phyloP scores from a whole-genome alignment of 768 basidiomycete genomes.

The Filobasidium floriforme region DNA sequence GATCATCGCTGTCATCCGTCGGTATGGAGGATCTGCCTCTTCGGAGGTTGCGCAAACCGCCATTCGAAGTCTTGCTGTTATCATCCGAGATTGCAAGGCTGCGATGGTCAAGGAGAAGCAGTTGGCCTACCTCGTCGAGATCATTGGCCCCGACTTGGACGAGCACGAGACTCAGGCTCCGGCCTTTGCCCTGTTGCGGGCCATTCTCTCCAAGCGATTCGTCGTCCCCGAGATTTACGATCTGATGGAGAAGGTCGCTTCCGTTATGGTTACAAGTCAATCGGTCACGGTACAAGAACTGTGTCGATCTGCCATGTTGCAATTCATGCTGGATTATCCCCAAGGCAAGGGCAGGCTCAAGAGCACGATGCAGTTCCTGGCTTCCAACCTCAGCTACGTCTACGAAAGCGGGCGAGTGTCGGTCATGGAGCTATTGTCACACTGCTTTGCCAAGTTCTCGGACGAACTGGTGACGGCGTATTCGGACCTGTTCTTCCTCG shows the following conservation, averaged over 20 bases:
- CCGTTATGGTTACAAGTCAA: constrained; percentile 88
- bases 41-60: constrained; percentile 83
- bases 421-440: constrained; percentile 86
- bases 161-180: constrained; percentile 76
- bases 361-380: constrained; percentile 81
- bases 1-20: constrained; percentile 71
- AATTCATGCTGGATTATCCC: constrained; percentile 94
- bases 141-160: constrained; percentile 82
- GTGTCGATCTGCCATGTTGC: constrained; percentile 76
- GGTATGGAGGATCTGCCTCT: constrained; percentile 69
- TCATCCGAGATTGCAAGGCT: constrained; percentile 79
- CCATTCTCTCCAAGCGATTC: constrained; percentile 82
- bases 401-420: constrained; percentile 84
- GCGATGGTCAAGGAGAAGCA: constrained; percentile 83
- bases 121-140: constrained; percentile 72
- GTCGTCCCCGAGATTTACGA: constrained; percentile 96
- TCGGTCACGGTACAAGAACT: constrained; percentile 83
- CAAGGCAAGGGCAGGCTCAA: constrained; percentile 86
- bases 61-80: constrained; percentile 71
- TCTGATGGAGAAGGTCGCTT: constrained; percentile 83
- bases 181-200: constrained; percentile 78
- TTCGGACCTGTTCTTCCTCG: constrained; percentile 79
- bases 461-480: constrained; percentile 60
- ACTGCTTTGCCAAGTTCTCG: constrained; percentile 77
- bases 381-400: constrained; percentile 81